These are phyloP conservation scores for Rhodofomes roseus DNA, from an alignment of 1,284 basidiomycete species.

Conservation along the genomic window DNA sequence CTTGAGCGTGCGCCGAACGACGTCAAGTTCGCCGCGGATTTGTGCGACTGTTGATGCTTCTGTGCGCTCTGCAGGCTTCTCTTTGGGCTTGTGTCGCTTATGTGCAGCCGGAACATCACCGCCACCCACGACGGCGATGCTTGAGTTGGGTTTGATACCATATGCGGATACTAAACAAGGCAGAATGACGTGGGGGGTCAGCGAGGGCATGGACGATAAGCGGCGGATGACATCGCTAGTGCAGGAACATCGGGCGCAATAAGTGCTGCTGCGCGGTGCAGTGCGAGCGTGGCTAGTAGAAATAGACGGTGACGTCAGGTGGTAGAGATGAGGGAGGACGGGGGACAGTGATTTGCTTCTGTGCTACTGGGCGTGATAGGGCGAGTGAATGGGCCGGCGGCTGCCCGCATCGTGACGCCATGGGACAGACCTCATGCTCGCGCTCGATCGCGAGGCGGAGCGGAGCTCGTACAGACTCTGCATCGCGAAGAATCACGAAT, in stretches of 20 bases:
- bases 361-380: background rate
- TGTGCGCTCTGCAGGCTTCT: conserved; percentile 33
- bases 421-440: background rate
- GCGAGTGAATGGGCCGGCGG: conserved; percentile 3
- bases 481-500: background rate
- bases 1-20: conserved; percentile 47
- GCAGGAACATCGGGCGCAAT: conserved; percentile 3
- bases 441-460: background rate
- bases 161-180: conserved; percentile 57
- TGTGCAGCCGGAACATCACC: conserved; percentile 20
- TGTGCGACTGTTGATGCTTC: conserved; percentile 50
- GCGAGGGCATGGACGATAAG: background rate
- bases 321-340: background rate
- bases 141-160: conserved; percentile 55
- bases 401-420: background rate
- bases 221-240: background rate
- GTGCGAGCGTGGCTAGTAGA: background rate
- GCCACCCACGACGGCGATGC: conserved; percentile 58
- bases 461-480: background rate
- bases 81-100: conserved; percentile 22
- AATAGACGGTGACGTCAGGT: conserved; percentile 4
- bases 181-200: background rate
- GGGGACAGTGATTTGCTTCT: background rate
- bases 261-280: background rate
- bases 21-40: conserved; percentile 58